These are phyloP conservation scores for Fusarium neocosmosporiellum DNA, from an alignment of 2,329 filamentous ascomycete species.

Conservation along the genomic window DNA sequence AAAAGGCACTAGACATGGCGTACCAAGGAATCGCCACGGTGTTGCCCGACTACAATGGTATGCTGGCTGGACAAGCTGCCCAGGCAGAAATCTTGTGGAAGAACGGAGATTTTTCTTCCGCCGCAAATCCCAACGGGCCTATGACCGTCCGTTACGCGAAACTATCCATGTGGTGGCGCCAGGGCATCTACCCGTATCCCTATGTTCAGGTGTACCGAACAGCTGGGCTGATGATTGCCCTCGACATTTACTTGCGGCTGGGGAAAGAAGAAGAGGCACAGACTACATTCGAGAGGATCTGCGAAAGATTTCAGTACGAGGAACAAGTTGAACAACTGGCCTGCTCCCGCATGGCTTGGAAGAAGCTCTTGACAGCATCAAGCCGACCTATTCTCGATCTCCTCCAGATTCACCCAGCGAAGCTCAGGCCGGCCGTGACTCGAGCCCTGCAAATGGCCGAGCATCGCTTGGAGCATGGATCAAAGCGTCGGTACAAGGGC, in stretches of 20 bases:
- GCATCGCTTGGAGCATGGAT: conserved; percentile 1
- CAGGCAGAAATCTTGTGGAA: conserved; percentile 4
- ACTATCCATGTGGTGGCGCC: conserved; percentile 30
- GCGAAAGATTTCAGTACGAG: background rate
- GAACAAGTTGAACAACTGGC: background rate
- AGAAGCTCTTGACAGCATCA: background rate
- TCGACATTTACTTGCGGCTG: background rate
- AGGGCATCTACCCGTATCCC: conserved; percentile 26
- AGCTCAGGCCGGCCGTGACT: background rate
- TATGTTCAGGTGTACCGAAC: conserved; percentile 26
- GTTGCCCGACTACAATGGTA: conserved; percentile 8
- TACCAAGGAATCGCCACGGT: conserved; percentile 3
- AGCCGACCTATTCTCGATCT: background rate
- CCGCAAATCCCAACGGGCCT: conserved; percentile 17
- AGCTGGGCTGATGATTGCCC: conserved; percentile 21
- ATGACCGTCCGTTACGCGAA: conserved; percentile 11
- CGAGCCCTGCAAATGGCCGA: conserved; percentile 7
- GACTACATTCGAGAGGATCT: background rate
- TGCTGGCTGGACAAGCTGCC: conserved; percentile 1
- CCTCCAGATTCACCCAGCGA: background rate
- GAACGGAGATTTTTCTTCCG: background rate
- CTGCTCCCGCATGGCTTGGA: background rate
- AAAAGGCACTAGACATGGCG: conserved; percentile 19
- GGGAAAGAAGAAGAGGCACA: background rate
- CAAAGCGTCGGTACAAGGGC: background rate